Percentiles rank a stretch among this genome's conserved stretches.
Evolutionary conservation across 2,329 filamentous ascomycete genomes (phyloP).

Genomic region (Apiospora koreana): DNA sequence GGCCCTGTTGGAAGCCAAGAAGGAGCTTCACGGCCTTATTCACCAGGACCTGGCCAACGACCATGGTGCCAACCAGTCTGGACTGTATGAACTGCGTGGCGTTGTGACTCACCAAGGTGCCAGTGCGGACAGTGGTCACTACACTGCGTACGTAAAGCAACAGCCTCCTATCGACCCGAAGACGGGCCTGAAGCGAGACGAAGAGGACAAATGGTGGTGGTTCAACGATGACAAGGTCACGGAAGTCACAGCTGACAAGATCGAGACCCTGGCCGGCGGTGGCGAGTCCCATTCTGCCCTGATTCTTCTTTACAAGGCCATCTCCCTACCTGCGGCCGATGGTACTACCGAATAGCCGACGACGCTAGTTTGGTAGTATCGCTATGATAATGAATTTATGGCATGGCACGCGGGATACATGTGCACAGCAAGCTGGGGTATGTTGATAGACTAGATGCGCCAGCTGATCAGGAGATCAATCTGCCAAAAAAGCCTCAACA

Average conservation of each 20-base stretch:
- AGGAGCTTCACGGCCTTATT: conserved; percentile 80
- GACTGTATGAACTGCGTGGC: conserved; percentile 90
- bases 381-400: conserved; percentile 12
- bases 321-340: conserved; percentile 64
- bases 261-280: conserved; percentile 85
- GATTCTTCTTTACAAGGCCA: conserved; percentile 76
- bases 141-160: conserved; percentile 98
- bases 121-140: conserved; percentile 95
- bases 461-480: neutral
- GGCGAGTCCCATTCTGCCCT: conserved; percentile 84
- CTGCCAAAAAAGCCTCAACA: neutral
- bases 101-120: conserved; percentile 96
- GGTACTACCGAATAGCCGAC: conserved; percentile 36
- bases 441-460: conserved; percentile 10
- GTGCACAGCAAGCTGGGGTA: neutral
- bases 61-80: conserved; percentile 86
- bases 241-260: conserved; percentile 89
- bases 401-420: conserved; percentile 19
- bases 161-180: conserved; percentile 69
- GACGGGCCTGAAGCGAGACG: conserved; percentile 75
- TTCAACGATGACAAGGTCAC: conserved; percentile 98
- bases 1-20: conserved; percentile 77
- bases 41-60: conserved; percentile 74
- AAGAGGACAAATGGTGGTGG: conserved; percentile 99
- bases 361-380: neutral